These are phyloP conservation scores for Wickerhamiella alocasiicola DNA, from an alignment of 805 yeast genomes.

Conservation along the genomic window DNA sequence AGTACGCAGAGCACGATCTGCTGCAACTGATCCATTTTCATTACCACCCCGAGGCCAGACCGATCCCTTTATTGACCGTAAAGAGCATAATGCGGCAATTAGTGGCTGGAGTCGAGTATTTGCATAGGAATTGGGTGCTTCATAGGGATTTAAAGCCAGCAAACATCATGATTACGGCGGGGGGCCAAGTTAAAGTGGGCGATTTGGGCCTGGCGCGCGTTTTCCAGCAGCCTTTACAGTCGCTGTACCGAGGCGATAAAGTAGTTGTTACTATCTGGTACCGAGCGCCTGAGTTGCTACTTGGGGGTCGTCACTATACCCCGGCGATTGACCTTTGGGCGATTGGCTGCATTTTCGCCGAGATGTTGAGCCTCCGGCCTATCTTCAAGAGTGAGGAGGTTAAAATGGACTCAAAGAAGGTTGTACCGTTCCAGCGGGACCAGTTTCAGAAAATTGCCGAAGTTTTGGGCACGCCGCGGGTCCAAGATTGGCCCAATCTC, in stretches of 20 bases:
- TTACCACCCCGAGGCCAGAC: conserved; percentile 72
- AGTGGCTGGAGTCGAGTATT: conserved; percentile 74
- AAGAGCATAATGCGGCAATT: conserved; percentile 89
- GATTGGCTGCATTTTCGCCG: conserved; percentile 89
- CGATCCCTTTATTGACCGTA: conserved; percentile 62
- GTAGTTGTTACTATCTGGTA: conserved; percentile 97
- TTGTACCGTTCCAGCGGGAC: conserved; percentile 85
- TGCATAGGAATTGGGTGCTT: conserved; percentile 92
- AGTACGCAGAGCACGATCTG: conserved; percentile 91
- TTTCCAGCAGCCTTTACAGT: conserved; percentile 75
- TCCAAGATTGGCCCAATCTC: conserved; percentile 66
- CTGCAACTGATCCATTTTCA: conserved; percentile 90
- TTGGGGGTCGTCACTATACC: conserved; percentile 89
- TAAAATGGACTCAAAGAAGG: conserved; percentile 84
- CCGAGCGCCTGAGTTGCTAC: conserved; percentile 77
- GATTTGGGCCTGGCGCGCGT: conserved; percentile 86
- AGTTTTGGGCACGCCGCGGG: conserved; percentile 80
- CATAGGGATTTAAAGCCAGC: conserved; percentile 97
- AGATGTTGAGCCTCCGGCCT: conserved; percentile 75
- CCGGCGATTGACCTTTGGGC: conserved; percentile 95
- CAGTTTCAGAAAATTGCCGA: conserved; percentile 86
- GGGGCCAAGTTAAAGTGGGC: conserved; percentile 89
- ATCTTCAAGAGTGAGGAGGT: conserved; percentile 97
- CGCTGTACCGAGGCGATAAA: conserved; percentile 82
- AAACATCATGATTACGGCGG: conserved; percentile 84